Evolutionary conservation across 495 filamentous ascomycete species (phyloP), one percentile per base, ranked within the genome.

Genomic region (Pyrenula aspistea): DNA sequence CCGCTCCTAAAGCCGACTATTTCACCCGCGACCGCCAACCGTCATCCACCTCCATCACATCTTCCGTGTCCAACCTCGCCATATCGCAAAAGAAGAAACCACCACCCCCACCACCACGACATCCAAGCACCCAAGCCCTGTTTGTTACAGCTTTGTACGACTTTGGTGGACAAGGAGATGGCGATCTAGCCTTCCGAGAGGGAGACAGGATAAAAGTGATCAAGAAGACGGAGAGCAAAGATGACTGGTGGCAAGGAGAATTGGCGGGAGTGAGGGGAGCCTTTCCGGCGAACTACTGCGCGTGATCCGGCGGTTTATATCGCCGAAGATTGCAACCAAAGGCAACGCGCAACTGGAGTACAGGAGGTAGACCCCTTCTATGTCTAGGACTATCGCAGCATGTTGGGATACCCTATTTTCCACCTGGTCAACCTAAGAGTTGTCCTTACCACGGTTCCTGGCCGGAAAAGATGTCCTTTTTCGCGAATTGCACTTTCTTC

Each of bases 191-290:
- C 11, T 96, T 97, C 68, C 75, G 72, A 10, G 86, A 94, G 68
- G 91, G 91, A 0, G 92, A 95, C 60, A 78, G 80, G 60, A 96
- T 97, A 61, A 82, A 78, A 55, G 84, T 97, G 1, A 65, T 93
- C 20, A 87, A 86, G 73, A 88, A 85, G 74, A 96, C 92, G 1
- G 81, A 80, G 20, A 93, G 86, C 55, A 85, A 81, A 24, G 88
- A 96, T 68, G 92, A 96, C 63, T 97, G 92, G 92, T 97, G 92
- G 92, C 83, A 89, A 56, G 92, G 92, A 19, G 91, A 96, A 69
- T 55, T 95, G 24, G 71, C 76, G 53, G 93, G 92, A 2, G 66
- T 71, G 22, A 78, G 77, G 65, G 92, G 92, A 10, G 84, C 72
- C 61, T 97, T 96, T 68, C 92, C 92, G 19, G 92, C 91, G 2